Evolutionary conservation across 73 alveolate species (phyloP).

Genomic region (Paramecium pentaurelia): DNA sequence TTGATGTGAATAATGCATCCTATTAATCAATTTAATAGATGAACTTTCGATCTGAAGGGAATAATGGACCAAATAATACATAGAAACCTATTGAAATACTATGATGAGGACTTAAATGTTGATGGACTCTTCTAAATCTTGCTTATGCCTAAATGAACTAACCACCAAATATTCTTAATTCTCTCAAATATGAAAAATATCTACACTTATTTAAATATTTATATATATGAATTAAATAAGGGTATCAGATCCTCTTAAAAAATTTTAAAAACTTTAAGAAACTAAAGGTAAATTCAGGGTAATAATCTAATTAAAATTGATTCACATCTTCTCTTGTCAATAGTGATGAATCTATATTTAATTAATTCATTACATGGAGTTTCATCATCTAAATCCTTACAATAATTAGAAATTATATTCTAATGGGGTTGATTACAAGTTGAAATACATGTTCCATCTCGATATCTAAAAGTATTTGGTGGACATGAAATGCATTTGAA

Average conservation of each 20-base stretch:
- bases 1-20: background rate
- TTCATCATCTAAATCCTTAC: background rate
- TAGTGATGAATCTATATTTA: background rate
- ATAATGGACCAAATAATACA: background rate
- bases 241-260: background rate
- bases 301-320: background rate
- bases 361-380: background rate
- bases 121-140: background rate
- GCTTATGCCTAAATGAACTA: background rate
- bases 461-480: background rate
- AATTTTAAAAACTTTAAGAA: background rate
- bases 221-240: too few species aligned
- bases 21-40: background rate
- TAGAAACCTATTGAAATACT: background rate
- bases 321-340: background rate
- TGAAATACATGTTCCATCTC: background rate
- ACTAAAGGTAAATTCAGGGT: background rate
- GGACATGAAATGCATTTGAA: background rate
- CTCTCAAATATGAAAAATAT: background rate
- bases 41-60: background rate
- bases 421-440: background rate
- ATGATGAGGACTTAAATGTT: background rate
- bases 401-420: background rate
- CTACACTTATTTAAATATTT: too few species aligned
- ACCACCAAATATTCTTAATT: background rate